Evolutionary conservation across 2,329 filamentous ascomycete species (phyloP).

Genomic region (Trichoderma aggressivum): DNA sequence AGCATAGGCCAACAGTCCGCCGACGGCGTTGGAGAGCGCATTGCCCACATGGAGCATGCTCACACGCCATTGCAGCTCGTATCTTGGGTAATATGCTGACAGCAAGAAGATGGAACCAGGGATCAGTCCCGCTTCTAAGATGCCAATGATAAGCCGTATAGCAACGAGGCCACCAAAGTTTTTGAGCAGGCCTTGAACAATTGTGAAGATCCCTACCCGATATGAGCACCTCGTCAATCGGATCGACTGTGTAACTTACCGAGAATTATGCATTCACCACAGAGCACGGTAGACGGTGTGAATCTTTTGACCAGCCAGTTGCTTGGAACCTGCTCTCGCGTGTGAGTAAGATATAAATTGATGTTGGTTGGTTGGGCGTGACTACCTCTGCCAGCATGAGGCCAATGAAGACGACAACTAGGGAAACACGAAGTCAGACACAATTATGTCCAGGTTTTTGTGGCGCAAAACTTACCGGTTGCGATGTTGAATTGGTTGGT

Average conservation of each 20-base stretch:
- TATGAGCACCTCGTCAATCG: conserved; percentile 2
- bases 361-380: not conserved
- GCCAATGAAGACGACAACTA: conserved; percentile 14
- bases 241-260: conserved; percentile 17
- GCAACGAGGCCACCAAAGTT: conserved; percentile 23
- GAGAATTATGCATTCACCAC: conserved; percentile 14
- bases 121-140: conserved; percentile 27
- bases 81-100: conserved; percentile 25
- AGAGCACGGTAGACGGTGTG: conserved; percentile 21
- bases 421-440: not conserved
- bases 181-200: conserved; percentile 27
- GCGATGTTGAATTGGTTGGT: conserved; percentile 12
- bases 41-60: conserved; percentile 27
- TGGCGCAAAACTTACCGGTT: not conserved
- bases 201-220: conserved; percentile 24
- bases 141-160: conserved; percentile 25
- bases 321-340: conserved; percentile 21
- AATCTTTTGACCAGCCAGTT: conserved; percentile 27
- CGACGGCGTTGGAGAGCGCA: conserved; percentile 25
- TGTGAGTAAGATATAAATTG: conserved; percentile 18
- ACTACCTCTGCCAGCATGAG: conserved; percentile 14
- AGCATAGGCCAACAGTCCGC: conserved; percentile 26
- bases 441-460: not conserved
- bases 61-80: conserved; percentile 26
- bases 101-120: conserved; percentile 26